These are phyloP conservation scores for Xerophyta viscosa DNA, from an alignment of 106 monocot genomes.

Conservation along the genomic window DNA sequence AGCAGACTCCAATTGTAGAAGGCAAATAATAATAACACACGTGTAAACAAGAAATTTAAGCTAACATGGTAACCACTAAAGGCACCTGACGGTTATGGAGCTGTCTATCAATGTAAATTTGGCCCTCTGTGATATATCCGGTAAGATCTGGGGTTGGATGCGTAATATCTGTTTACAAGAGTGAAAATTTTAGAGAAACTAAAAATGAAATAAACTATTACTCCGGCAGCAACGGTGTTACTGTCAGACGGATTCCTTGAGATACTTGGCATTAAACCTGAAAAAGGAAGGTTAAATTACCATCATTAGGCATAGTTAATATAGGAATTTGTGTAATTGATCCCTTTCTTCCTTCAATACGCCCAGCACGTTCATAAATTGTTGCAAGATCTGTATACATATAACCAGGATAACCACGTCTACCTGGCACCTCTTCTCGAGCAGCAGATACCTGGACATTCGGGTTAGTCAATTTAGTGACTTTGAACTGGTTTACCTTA, in stretches of 20 bases:
- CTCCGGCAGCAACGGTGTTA: no score
- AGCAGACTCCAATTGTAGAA: neutral
- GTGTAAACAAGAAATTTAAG: neutral
- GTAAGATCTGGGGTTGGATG: constrained; percentile 99
- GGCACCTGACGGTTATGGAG: constrained; percentile 91
- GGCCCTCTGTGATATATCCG: constrained; percentile 98
- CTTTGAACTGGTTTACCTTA: no score
- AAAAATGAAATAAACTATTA: neutral
- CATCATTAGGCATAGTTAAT: constrained; percentile 99
- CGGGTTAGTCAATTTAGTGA: constrained; percentile 3
- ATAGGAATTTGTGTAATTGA: constrained; percentile 99
- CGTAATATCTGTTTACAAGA: constrained; percentile 71
- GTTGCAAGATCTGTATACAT: constrained; percentile 99
- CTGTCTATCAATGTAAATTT: constrained; percentile 97
- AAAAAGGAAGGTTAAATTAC: constrained; percentile 32
- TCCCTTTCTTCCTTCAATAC: constrained; percentile 98
- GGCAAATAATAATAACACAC: neutral
- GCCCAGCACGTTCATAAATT: constrained; percentile 98
- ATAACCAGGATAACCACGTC: constrained; percentile 99
- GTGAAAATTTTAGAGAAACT: neutral
- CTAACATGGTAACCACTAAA: neutral
- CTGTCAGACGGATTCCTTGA: no score
- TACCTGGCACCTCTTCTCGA: constrained; percentile 95
- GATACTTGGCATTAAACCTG: no score
- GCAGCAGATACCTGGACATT: constrained; percentile 95